Percentiles rank a stretch among this genome's conserved stretches.
Evolutionary conservation across 1,284 basidiomycete species (phyloP).

Genomic region (Sporisorium reilianum): DNA sequence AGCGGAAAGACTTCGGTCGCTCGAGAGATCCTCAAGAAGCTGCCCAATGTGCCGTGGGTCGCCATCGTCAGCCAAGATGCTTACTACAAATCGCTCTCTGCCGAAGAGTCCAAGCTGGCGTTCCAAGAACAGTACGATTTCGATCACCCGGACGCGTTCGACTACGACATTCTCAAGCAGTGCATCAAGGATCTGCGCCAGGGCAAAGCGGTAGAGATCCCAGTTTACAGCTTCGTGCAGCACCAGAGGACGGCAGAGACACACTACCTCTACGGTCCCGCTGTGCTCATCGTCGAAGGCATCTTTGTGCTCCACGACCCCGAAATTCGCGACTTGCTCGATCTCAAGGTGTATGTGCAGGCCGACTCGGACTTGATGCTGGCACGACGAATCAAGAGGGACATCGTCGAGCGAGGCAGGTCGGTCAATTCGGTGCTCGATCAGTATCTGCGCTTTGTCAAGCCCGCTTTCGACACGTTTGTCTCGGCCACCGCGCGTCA

Average conservation of each 20-base stretch:
- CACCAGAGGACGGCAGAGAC: conserved; percentile 88
- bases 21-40: conserved; percentile 52
- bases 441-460: conserved; percentile 91
- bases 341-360: conserved; percentile 80
- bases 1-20: conserved; percentile 84
- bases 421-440: conserved; percentile 87
- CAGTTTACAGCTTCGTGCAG: conserved; percentile 90
- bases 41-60: conserved; percentile 67
- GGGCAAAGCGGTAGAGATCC: conserved; percentile 78
- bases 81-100: conserved; percentile 86
- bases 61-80: conserved; percentile 78
- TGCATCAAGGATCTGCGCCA: conserved; percentile 82
- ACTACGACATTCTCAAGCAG: conserved; percentile 86
- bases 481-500: conserved; percentile 87
- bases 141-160: conserved; percentile 93
- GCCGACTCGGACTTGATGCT: conserved; percentile 98
- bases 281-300: conserved; percentile 94
- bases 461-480: conserved; percentile 90
- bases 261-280: conserved; percentile 93
- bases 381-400: conserved; percentile 87
- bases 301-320: conserved; percentile 85
- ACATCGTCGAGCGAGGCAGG: conserved; percentile 87
- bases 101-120: conserved; percentile 81
- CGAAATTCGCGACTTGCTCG: conserved; percentile 81
- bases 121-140: conserved; percentile 89